Evolutionary conservation across 73 alveolate genomes (phyloP), one percentile per base, ranked within the genome.

Genomic region (Effrenium voratum): DNA sequence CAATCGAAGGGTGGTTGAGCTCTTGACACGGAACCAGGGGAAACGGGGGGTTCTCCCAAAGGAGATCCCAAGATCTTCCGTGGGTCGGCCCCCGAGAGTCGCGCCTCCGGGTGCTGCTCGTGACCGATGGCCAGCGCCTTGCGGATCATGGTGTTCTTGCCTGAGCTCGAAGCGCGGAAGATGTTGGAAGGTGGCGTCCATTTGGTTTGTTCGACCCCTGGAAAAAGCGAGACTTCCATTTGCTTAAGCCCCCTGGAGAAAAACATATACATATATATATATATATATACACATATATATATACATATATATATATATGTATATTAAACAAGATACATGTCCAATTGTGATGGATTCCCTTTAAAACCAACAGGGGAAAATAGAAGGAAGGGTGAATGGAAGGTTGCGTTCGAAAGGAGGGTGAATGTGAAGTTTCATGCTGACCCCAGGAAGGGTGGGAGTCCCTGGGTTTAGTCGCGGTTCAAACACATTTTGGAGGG

Each of bases 141-240:
- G 47, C 98, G 98, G 47, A 91, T 91, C 98, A 91, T 91, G 82
- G 91, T 91, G 92, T 92, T 92, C 92, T 92, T 92, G 82, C 98
- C 93, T 84, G 50, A n/a, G 76, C 63, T 12, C 80, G 72, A 22
- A 22, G 72, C 68, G n/a, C 28, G 16, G 72, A 57, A 57, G 72
- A 2, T 22, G 72, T 22, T 57, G 72, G 28, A 12, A 22, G 16
- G 28, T 30, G 28, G 16, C n/a, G 28, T 57, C 16, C 72, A 57
- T 57, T 22, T 57, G 72, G 68, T 55, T 55, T 22, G 30, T 63
- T 8, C n/a, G n/a, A 24, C 12, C 77, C 77, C 8, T 5, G 40
- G 77, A 8, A 63, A 63, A 36, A 36, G 12, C 30, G 22, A 55
- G 22, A 22, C 22, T 22, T 55, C 68, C 68, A 12, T 22, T 55